Base-by-base conservation (phyloP, 495 filamentous ascomycete species). In the Aspergillus hancockii region DNA sequence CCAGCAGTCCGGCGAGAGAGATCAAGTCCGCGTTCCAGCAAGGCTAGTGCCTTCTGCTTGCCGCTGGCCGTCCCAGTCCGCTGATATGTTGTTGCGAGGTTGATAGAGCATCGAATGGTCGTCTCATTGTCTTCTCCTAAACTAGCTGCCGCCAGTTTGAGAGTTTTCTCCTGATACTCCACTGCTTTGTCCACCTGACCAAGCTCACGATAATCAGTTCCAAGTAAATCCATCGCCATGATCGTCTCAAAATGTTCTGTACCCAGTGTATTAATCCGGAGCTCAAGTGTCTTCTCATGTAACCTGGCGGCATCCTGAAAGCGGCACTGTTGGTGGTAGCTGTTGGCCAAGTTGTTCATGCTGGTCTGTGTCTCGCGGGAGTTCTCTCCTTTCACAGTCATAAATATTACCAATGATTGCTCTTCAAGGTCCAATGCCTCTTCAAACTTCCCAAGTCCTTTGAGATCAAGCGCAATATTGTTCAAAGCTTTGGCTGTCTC, bases 281-380 rank as follows among this genome's bases (percentile, higher is more conserved):
- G 16, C 8, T 55, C 53, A 9, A 55, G 13, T 25, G 21, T 18
- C 25, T 21, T 45, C 16, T 46, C 21, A 19, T 31, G 53, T 6
- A 43, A 19, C 40, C 34, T 21, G 10, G 23, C 32, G 13, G 53
- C 53, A 22, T 55, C 53, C 31, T 47, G 38, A 16, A 46, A 55
- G 8, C 40, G 53, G 2, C 22, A 7, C 8, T 30, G 1, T 7
- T 55, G 43, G 38, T 23, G 10, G 18, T 19, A 46, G 38, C 38
- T 55, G 23, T 55, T 55, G 2, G 53, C 53, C 16, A 47, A 22
- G 19, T 55, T 55, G 40, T 30, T 55, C 53, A 55, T 55, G 19
- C 53, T 46, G 0, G 36, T 47, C 38, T 31, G 28, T 1, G 53
- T 46, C 1, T 1, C 19, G 0, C 16, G 38, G 8, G 21, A 14